A percentile compares a stretch with the other conserved stretches of the same genome.
Evolutionary conservation across 768 basidiomycete genomes (phyloP).

Genomic region (Macrolepiota fuliginosa): DNA sequence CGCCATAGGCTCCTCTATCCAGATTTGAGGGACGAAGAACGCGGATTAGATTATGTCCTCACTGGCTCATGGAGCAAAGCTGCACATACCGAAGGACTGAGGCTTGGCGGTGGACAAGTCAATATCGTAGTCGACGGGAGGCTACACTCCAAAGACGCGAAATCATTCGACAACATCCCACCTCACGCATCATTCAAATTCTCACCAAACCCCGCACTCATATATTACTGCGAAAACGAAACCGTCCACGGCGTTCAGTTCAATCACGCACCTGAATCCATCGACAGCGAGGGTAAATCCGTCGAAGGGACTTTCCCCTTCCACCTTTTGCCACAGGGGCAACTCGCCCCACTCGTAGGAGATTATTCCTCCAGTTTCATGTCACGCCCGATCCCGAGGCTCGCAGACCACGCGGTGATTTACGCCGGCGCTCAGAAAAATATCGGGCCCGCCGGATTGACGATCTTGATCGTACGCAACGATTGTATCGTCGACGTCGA

Average conservation of each 20-base stretch:
- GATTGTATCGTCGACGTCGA: slow-evolving; percentile 92
- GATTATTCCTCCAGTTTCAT: slow-evolving; percentile 98
- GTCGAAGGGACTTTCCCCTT: slow-evolving; percentile 78
- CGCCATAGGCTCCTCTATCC: slow-evolving; percentile 78
- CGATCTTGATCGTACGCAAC: slow-evolving; percentile 91
- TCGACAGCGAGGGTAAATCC: slow-evolving; percentile 12
- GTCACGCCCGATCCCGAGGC: slow-evolving; percentile 84
- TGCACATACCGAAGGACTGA: slow-evolving; percentile 77
- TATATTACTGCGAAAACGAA: slow-evolving; percentile 99
- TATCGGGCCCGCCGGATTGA: slow-evolving; percentile 90
- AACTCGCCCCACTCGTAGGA: slow-evolving; percentile 77
- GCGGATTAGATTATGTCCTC: slow-evolving; percentile 82
- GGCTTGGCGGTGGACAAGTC: slow-evolving; percentile 59
- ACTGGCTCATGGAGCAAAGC: slow-evolving; percentile 93
- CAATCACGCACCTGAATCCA: slow-evolving; percentile 26
- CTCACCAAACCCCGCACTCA: slow-evolving; percentile 77
- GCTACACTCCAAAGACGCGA: slow-evolving; percentile 56
- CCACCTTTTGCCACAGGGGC: slow-evolving; percentile 55
- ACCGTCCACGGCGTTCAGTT: slow-evolving; percentile 96
- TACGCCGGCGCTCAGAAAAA: slow-evolving; percentile 99
- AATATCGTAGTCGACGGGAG: slow-evolving; percentile 75
- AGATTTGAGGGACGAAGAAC: slow-evolving; percentile 48
- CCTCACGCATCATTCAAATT: slow-evolving; percentile 70
- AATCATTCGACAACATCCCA: slow-evolving; percentile 80
- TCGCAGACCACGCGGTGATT: slow-evolving; percentile 90